Percentiles rank a stretch among this genome's conserved stretches.
These are phyloP conservation scores for Zoysia matrella DNA, from an alignment of 202 grass and related monocot species.

Conservation along the genomic window DNA sequence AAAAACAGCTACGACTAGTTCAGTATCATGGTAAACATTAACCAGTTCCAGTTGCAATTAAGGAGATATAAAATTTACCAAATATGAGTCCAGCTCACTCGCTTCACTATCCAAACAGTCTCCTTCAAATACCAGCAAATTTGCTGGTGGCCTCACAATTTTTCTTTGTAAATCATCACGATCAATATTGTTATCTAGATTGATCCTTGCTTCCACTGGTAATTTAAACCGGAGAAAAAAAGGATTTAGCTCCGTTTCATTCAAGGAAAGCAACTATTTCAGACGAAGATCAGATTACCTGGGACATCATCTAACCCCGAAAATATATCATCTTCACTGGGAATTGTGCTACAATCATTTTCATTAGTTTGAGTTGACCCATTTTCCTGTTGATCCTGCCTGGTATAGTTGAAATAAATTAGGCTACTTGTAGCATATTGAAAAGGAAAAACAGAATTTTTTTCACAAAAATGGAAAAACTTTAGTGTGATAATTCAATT, in stretches of 20 bases:
- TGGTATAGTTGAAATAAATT: constrained; percentile 48
- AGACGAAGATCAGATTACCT: constrained; percentile 56
- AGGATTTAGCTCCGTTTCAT: constrained; percentile 30
- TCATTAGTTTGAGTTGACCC: constrained; percentile 56
- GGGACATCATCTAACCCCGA: constrained; percentile 86
- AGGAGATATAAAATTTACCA: constrained; percentile 64
- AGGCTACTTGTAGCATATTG: constrained; percentile 23
- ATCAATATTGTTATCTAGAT: constrained; percentile 60
- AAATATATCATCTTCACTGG: constrained; percentile 70
- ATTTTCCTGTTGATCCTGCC: constrained; percentile 84
- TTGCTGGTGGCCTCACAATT: constrained; percentile 72
- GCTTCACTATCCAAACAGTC: constrained; percentile 81
- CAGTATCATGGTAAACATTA: constrained; percentile 32
- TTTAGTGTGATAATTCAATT: neutral
- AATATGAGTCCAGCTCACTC: constrained; percentile 85
- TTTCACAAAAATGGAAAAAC: neutral
- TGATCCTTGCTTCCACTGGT: constrained; percentile 74
- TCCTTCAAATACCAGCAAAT: constrained; percentile 98
- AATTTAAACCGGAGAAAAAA: constrained; percentile 33
- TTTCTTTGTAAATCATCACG: constrained; percentile 61
- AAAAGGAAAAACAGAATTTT: neutral
- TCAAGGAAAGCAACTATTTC: constrained; percentile 34
- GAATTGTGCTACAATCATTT: constrained; percentile 47
- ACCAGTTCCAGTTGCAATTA: constrained; percentile 14
- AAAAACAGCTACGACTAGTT: constrained; percentile 46